Conservation (phyloP, 2,329 filamentous ascomycete genomes). For the Aspergillus ochraceoroseus region DNA sequence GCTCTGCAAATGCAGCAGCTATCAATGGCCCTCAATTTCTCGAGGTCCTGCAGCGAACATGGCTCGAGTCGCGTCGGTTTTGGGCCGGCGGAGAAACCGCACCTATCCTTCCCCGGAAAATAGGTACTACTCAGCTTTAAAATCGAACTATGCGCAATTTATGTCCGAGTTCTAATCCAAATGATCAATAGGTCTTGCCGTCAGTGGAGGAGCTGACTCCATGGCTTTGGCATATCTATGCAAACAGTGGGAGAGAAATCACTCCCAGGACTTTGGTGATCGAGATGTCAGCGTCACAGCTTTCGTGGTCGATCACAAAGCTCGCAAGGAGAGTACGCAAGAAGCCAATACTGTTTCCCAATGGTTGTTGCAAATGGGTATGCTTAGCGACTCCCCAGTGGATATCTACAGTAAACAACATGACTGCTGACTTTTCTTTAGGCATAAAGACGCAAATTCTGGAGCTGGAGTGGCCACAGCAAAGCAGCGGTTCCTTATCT, state of each 20-base stretch:
- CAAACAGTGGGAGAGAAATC: slow-evolving; percentile 42
- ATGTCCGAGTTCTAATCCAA: not conserved
- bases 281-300: slow-evolving; percentile 42
- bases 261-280: slow-evolving; percentile 13
- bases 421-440: slow-evolving; percentile 16
- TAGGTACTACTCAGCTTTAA: slow-evolving; percentile 23
- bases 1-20: slow-evolving; percentile 12
- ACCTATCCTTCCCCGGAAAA: slow-evolving; percentile 22
- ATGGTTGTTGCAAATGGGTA: slow-evolving; percentile 46
- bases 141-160: too few species aligned
- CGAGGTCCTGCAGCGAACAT: slow-evolving; percentile 29
- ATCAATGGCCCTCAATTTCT: slow-evolving; percentile 30
- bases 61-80: slow-evolving; percentile 22
- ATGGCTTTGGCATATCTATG: slow-evolving; percentile 86
- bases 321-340: slow-evolving; percentile 51
- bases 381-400: too few species aligned
- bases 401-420: too few species aligned
- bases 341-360: slow-evolving; percentile 52
- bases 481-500: not conserved
- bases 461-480: slow-evolving; percentile 50
- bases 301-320: slow-evolving; percentile 59
- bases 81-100: slow-evolving; percentile 11
- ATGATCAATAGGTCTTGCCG: slow-evolving; percentile 59
- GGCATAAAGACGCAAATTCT: slow-evolving; percentile 37
- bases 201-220: slow-evolving; percentile 94